Evolutionary conservation across 1,284 basidiomycete species (phyloP).

Genomic region (Athelia psychrophila): DNA sequence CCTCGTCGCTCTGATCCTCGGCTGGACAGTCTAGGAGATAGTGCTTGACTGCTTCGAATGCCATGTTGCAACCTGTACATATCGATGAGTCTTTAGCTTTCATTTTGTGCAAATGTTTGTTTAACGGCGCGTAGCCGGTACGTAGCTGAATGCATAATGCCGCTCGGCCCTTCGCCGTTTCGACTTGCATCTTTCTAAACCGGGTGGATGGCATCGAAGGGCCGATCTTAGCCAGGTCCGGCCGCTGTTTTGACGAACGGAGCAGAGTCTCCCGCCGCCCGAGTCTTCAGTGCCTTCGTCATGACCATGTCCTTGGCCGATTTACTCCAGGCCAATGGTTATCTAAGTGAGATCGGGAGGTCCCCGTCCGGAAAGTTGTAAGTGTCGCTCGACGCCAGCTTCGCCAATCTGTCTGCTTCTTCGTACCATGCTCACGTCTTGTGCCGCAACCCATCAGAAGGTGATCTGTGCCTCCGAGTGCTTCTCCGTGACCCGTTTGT

Average conservation of each 20-base stretch:
- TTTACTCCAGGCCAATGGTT: not conserved
- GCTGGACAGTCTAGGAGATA: constrained; percentile 21
- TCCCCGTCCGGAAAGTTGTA: not conserved
- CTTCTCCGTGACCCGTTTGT: not conserved
- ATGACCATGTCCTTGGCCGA: constrained; percentile 2
- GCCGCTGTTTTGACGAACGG: not conserved
- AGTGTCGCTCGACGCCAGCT: constrained; percentile 11
- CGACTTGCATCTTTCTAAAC: constrained; percentile 5
- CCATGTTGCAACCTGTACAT: constrained; percentile 20
- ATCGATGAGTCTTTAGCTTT: constrained; percentile 6
- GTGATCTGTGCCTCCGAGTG: not conserved
- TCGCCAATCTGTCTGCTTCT: constrained; percentile 13
- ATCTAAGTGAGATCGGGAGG: constrained; percentile 11
- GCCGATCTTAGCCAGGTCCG: not conserved
- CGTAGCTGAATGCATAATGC: constrained; percentile 25
- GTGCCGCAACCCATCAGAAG: constrained; percentile 11
- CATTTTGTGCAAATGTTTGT: constrained; percentile 21
- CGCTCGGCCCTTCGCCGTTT: constrained; percentile 7
- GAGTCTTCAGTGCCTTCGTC: not conserved
- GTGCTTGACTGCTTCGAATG: constrained; percentile 20
- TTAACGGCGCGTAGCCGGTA: constrained; percentile 23
- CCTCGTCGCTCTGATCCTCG: not conserved
- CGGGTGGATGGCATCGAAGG: not conserved
- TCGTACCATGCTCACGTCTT: constrained; percentile 15
- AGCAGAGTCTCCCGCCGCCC: not conserved